Conservation (phyloP, 345 rosid genomes). For the Brassica juncea region DNA sequence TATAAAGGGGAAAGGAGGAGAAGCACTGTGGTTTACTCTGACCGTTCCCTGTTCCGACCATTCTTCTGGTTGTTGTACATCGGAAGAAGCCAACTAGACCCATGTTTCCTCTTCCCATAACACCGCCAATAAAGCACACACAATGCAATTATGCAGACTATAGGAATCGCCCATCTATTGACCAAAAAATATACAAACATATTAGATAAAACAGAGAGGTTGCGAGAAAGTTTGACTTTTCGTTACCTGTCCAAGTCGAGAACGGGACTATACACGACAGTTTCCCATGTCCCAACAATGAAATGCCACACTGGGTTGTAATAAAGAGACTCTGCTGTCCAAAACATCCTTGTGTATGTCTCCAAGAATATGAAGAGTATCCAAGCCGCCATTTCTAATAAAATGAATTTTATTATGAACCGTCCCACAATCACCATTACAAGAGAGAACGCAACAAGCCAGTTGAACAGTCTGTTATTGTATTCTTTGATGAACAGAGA, state of each 20-base stretch:
- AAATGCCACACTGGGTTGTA: slow-evolving; percentile 96
- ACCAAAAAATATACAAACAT: slow-evolving; percentile 18
- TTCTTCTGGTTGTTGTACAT: slow-evolving; percentile 59
- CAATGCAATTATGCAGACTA: slow-evolving; percentile 51
- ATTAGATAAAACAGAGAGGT: not conserved
- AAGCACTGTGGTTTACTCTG: slow-evolving; percentile 54
- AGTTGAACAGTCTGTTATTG: slow-evolving; percentile 92
- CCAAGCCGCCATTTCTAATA: slow-evolving; percentile 97
- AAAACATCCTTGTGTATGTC: slow-evolving; percentile 94
- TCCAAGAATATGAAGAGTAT: slow-evolving; percentile 92
- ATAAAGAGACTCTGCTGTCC: slow-evolving; percentile 97
- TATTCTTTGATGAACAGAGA: slow-evolving; percentile 89
- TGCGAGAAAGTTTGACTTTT: not conserved
- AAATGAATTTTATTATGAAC: slow-evolving; percentile 80
- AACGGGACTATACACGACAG: slow-evolving; percentile 86
- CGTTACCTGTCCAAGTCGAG: slow-evolving; percentile 96
- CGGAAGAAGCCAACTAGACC: slow-evolving; percentile 75
- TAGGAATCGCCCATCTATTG: slow-evolving; percentile 91
- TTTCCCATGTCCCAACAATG: slow-evolving; percentile 93
- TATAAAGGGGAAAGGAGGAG: not conserved
- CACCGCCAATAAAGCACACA: slow-evolving; percentile 81
- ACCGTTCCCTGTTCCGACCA: slow-evolving; percentile 64
- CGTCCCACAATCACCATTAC: slow-evolving; percentile 95
- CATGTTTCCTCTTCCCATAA: slow-evolving; percentile 71
- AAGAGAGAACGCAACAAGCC: slow-evolving; percentile 94